Conservation (phyloP, 306 rosid genomes). For the Carpinus fangiana region DNA sequence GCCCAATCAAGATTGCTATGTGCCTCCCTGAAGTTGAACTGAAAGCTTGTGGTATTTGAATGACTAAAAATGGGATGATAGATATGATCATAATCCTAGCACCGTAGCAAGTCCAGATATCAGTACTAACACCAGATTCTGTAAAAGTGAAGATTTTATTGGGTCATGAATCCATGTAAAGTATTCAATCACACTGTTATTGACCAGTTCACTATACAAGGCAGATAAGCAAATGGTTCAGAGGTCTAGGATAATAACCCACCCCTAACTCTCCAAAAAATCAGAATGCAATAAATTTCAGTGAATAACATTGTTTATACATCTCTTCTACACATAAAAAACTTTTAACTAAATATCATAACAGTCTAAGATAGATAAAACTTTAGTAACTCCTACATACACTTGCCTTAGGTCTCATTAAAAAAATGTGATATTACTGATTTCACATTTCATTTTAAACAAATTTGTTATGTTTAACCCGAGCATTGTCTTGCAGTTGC, state of each 20-base stretch:
- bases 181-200: constrained; percentile 15
- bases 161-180: constrained; percentile 4
- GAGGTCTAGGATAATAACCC: neutral
- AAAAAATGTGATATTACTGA: neutral
- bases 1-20: constrained; percentile 76
- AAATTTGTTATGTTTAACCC: neutral
- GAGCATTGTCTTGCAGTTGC: neutral
- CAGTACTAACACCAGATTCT: constrained; percentile 97
- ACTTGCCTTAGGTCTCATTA: neutral
- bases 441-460: neutral
- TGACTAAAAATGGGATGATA: constrained; percentile 74
- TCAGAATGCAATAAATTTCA: neutral
- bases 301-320: neutral
- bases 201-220: constrained; percentile 1
- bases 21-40: constrained; percentile 69
- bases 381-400: neutral
- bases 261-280: neutral
- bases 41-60: constrained; percentile 84
- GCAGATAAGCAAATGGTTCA: neutral
- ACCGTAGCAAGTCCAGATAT: constrained; percentile 89
- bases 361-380: neutral
- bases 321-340: neutral
- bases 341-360: neutral
- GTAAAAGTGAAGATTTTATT: constrained; percentile 31
- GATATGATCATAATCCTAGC: constrained; percentile 83